Base-by-base conservation (phyloP, 2,329 filamentous ascomycete genomes). In the Geosmithia flava region DNA sequence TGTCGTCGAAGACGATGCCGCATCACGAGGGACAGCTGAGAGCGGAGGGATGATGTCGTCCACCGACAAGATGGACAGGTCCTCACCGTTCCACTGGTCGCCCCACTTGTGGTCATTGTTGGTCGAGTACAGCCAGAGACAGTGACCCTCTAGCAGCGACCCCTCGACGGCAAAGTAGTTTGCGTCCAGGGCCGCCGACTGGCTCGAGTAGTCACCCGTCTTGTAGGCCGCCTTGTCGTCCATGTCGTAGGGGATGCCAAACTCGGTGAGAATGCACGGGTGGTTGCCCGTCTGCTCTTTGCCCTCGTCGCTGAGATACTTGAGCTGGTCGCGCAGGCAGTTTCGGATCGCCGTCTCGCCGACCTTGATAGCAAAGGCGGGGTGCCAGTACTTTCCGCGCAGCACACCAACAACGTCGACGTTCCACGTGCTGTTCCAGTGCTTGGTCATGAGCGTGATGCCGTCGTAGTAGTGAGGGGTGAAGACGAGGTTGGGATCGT, bases 201-300 rank as follows among this genome's bases (percentile, higher is more conserved):
- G 93, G 57, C 87, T 95, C 43, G 85, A 84, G 65, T 95, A 98
- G 63, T 98, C 87, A 7, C 94, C 93, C 6, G 88, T 95, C 66
- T 88, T 87, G 68, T 98, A 98, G 1, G 93, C 93, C 59, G 93
- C 75, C 65, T 95, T 90, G 54, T 95, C 83, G 59, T 98, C 91
- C 94, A 98, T 97, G 61, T 98, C 93, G 61, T 95, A 98, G 0
- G 93, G 93, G 50, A 98, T 96, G 7, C 93, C 93, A 58, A 97
- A 97, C 61, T 98, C 93, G 1, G 88, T 94, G 63, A 96, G 80
- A 4, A 98, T 68, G 56, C 89, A 88, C 0, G 93, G 93, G 56
- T 94, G 90, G 20, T 85, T 80, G 19, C 93, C 93, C 71, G 89
- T 87, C 50, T 88, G 81, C 48, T 95, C 84, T n/a, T 85, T 68